These are phyloP conservation scores for Botrytis porri DNA, from an alignment of 2,329 filamentous ascomycete genomes.

Conservation along the genomic window DNA sequence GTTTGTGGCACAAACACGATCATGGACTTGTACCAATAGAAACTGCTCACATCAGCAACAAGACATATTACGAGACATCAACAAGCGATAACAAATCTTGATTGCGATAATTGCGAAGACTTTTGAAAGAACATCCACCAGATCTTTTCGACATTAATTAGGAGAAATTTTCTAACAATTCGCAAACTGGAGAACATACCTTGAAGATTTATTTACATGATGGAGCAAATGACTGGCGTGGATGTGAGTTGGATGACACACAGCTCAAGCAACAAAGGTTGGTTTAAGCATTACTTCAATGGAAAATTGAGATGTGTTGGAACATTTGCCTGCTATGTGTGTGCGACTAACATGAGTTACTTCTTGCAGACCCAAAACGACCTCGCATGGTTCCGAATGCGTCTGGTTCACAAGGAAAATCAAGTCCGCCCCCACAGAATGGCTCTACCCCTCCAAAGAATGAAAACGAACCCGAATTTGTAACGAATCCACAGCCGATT, in stretches of 20 bases:
- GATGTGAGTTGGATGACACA: slow-evolving; percentile 40
- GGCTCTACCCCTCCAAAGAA: slow-evolving; percentile 5
- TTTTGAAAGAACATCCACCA: neutral
- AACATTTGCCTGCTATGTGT: neutral
- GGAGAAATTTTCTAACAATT: neutral
- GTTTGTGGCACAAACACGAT: slow-evolving; percentile 15
- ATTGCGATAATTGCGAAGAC: slow-evolving; percentile 1
- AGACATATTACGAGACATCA: slow-evolving; percentile 7
- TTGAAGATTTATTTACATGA: slow-evolving; percentile 21
- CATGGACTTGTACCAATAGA: slow-evolving; percentile 17
- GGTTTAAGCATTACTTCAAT: slow-evolving; percentile 24
- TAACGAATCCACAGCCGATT: slow-evolving; percentile 4
- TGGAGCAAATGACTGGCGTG: slow-evolving; percentile 38
- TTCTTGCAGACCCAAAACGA: slow-evolving; percentile 7
- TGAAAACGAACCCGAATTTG: slow-evolving; percentile 7
- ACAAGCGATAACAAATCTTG: slow-evolving; percentile 11
- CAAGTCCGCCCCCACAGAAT: slow-evolving; percentile 8
- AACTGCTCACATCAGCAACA: slow-evolving; percentile 20
- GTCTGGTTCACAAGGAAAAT: neutral
- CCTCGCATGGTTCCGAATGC: slow-evolving; percentile 14
- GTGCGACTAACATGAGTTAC: slow-evolving; percentile 2
- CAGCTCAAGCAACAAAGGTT: slow-evolving; percentile 34
- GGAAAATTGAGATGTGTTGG: slow-evolving; percentile 30
- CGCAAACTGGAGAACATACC: neutral
- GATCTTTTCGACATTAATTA: neutral